phyloP scores from a whole-genome alignment of 345 rosid species.

The Capsella bursapastoris region DNA sequence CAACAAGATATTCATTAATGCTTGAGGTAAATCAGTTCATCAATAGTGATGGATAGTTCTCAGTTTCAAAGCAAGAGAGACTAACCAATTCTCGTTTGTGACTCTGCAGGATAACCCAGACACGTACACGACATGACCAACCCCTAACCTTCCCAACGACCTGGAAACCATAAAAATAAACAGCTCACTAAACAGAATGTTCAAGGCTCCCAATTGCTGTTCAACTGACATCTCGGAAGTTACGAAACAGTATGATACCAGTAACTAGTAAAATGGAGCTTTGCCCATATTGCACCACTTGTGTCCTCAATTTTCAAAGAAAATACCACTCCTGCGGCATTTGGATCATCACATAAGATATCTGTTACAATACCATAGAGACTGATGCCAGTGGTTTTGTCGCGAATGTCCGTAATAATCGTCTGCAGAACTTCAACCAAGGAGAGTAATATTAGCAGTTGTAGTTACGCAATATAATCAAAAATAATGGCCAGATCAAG shows the following conservation, averaged over 20 bases:
- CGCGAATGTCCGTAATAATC: conserved; percentile 60
- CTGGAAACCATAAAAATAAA: conserved; percentile 49
- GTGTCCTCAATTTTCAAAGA: conserved; percentile 72
- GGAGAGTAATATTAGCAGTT: conserved; percentile 39
- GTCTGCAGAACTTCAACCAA: conserved; percentile 66
- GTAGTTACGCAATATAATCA: conserved; percentile 21
- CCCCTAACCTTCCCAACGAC: conserved; percentile 82
- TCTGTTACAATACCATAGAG: conserved; percentile 77
- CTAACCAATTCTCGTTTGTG: conserved; percentile 57
- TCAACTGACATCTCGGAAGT: not conserved
- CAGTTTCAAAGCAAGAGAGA: conserved; percentile 18
- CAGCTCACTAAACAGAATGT: conserved; percentile 6
- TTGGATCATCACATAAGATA: conserved; percentile 55
- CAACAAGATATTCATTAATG: conserved; percentile 6
- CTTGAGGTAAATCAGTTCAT: not conserved
- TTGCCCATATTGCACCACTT: conserved; percentile 72
- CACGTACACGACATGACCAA: conserved; percentile 71
- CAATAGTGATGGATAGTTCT: not conserved
- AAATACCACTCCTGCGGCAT: conserved; percentile 55
- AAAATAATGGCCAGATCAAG: conserved; percentile 7
- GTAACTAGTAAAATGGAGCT: conserved; percentile 68
- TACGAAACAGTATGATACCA: conserved; percentile 56
- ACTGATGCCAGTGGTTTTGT: conserved; percentile 86
- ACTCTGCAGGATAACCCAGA: conserved; percentile 81
- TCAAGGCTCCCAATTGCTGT: not conserved